These are phyloP conservation scores for Saccharomycopsis selenospora DNA, from an alignment of 805 yeast genomes.

Conservation along the genomic window DNA sequence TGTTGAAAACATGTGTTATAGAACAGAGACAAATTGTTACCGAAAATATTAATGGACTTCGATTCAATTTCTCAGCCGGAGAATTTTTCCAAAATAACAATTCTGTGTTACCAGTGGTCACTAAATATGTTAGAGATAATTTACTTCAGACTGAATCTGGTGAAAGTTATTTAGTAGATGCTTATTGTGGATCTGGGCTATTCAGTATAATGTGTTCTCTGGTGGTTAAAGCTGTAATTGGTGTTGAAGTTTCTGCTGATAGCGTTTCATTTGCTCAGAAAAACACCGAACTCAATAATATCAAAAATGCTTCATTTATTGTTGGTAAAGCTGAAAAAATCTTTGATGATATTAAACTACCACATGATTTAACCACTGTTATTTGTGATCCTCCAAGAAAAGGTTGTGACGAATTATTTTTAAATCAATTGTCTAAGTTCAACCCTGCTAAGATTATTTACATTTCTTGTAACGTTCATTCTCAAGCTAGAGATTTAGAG, in stretches of 20 bases:
- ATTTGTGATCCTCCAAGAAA: constrained; percentile 96
- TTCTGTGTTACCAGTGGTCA: constrained; percentile 77
- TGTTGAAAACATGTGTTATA: constrained; percentile 69
- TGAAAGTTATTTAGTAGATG: constrained; percentile 75
- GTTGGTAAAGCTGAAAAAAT: constrained; percentile 91
- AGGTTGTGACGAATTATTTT: constrained; percentile 86
- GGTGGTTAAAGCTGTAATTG: constrained; percentile 78
- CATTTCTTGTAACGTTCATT: constrained; percentile 94
- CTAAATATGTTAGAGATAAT: constrained; percentile 71
- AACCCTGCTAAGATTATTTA: constrained; percentile 85
- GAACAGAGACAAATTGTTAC: constrained; percentile 70
- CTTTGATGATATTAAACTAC: constrained; percentile 71
- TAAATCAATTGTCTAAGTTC: constrained; percentile 78
- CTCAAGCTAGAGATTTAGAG: constrained; percentile 91
- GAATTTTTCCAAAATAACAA: constrained; percentile 96
- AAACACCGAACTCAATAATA: constrained; percentile 70
- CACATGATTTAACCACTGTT: constrained; percentile 72
- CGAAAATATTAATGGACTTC: constrained; percentile 66
- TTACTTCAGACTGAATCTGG: constrained; percentile 36
- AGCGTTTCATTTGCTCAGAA: constrained; percentile 80
- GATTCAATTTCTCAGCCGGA: constrained; percentile 86
- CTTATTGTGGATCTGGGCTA: constrained; percentile 94
- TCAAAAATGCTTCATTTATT: constrained; percentile 74
- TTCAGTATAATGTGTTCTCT: constrained; percentile 81
- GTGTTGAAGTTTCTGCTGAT: constrained; percentile 91